These are phyloP conservation scores for Neolentinus lepideus DNA, from an alignment of 1,284 basidiomycete genomes.

Conservation along the genomic window DNA sequence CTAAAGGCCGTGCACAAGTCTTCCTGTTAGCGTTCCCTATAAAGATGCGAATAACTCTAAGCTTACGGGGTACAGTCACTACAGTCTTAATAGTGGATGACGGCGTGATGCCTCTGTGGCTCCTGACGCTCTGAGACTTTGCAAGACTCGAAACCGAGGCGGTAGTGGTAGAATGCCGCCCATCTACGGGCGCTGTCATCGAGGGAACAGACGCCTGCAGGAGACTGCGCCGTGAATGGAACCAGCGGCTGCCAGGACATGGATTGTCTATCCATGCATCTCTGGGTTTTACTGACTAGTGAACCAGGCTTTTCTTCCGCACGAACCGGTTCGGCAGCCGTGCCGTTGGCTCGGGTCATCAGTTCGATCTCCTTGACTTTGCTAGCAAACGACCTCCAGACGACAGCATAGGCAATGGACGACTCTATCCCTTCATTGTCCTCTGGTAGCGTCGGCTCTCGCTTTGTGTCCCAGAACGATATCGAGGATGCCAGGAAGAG, in stretches of 20 bases:
- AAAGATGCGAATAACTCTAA: conserved; percentile 8
- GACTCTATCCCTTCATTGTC: conserved; percentile 58
- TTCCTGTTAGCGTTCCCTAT: conserved; percentile 12
- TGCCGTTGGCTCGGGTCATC: not conserved
- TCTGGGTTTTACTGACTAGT: not conserved
- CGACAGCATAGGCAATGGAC: conserved; percentile 19
- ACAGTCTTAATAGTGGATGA: conserved; percentile 39
- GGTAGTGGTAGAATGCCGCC: not conserved
- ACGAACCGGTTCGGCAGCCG: not conserved
- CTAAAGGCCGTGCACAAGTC: too few relatives aligned
- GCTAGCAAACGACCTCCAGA: not conserved
- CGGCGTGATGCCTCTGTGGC: conserved; percentile 25
- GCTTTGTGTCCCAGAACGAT: conserved; percentile 74
- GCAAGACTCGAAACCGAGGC: conserved; percentile 35
- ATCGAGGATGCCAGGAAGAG: conserved; percentile 72
- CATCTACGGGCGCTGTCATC: not conserved
- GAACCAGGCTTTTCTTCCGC: not conserved
- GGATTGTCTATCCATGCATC: not conserved
- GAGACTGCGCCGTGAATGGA: not conserved
- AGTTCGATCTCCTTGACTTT: not conserved
- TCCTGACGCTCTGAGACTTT: conserved; percentile 33
- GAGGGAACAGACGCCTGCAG: conserved; percentile 1
- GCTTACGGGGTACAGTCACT: conserved; percentile 66
- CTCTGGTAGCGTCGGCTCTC: conserved; percentile 61
- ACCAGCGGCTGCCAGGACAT: not conserved